These are phyloP conservation scores for Epichloe sylvatica DNA, from an alignment of 2,329 filamentous ascomycete species.

Conservation along the genomic window DNA sequence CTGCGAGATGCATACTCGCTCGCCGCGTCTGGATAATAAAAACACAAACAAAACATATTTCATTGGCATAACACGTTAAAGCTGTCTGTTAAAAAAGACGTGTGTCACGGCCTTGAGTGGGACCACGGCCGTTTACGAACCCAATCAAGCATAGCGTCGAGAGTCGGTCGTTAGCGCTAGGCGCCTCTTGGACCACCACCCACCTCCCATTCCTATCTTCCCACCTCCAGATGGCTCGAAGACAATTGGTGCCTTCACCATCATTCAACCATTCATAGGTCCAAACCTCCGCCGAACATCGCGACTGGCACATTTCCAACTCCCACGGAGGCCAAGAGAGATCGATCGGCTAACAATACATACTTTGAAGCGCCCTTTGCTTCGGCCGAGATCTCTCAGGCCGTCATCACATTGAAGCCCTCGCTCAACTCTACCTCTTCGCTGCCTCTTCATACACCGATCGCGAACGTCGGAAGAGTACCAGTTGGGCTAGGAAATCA, in stretches of 20 bases:
- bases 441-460: background rate
- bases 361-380: background rate
- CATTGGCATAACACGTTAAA: background rate
- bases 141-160: slow-evolving; percentile 6
- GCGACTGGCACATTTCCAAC: background rate
- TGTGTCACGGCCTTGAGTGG: slow-evolving; percentile 3
- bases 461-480: background rate
- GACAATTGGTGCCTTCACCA: background rate
- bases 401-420: background rate
- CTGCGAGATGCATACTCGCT: background rate
- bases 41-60: background rate
- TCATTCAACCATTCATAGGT: background rate
- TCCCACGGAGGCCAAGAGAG: background rate
- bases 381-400: background rate
- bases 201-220: background rate
- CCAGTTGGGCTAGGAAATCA: background rate
- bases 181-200: slow-evolving; percentile 3
- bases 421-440: background rate
- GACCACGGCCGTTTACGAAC: slow-evolving; percentile 7
- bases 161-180: slow-evolving; percentile 2
- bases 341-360: background rate
- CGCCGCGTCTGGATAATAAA: background rate
- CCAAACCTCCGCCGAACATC: background rate
- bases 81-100: background rate
- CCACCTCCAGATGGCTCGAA: slow-evolving; percentile 2